phyloP scores from a whole-genome alignment of 306 rosid species.

The Styphnolobium japonicum region DNA sequence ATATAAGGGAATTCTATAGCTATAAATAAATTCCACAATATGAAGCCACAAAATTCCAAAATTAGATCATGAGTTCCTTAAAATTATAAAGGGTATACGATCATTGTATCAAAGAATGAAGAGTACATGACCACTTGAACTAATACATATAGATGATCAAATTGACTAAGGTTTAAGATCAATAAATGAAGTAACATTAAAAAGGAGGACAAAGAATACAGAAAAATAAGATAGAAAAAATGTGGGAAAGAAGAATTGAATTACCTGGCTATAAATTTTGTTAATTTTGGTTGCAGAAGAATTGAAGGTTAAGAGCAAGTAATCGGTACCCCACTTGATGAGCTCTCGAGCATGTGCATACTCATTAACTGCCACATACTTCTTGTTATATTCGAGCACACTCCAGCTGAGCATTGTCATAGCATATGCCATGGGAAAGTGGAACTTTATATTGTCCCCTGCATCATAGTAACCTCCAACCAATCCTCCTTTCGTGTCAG shows the following conservation, averaged over 20 bases:
- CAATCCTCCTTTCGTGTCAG: conserved; percentile 27
- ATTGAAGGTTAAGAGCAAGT: conserved; percentile 64
- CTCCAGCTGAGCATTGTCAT: conserved; percentile 55
- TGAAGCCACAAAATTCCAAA: too few species aligned
- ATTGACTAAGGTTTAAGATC: not conserved
- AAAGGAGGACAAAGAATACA: not conserved
- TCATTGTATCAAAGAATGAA: not conserved
- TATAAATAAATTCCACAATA: too few species aligned
- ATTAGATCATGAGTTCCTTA: not conserved
- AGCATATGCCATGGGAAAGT: conserved; percentile 45
- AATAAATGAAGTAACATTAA: not conserved
- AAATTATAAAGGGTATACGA: not conserved
- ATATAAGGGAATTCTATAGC: too few species aligned
- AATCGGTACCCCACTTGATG: conserved; percentile 59
- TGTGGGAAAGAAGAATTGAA: not conserved
- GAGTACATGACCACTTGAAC: too few species aligned
- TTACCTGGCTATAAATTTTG: conserved; percentile 54
- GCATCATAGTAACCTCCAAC: conserved; percentile 49
- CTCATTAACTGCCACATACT: conserved; percentile 29
- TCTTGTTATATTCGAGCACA: conserved; percentile 42
- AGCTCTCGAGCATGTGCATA: conserved; percentile 33
- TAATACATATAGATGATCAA: not conserved
- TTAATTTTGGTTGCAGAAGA: conserved; percentile 51
- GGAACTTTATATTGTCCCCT: conserved; percentile 41
- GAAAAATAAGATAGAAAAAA: not conserved